Evolutionary conservation across 1,284 basidiomycete species (phyloP), one percentile per base, ranked within the genome.

Genomic region (Pyrrhoderma lamaoense): DNA sequence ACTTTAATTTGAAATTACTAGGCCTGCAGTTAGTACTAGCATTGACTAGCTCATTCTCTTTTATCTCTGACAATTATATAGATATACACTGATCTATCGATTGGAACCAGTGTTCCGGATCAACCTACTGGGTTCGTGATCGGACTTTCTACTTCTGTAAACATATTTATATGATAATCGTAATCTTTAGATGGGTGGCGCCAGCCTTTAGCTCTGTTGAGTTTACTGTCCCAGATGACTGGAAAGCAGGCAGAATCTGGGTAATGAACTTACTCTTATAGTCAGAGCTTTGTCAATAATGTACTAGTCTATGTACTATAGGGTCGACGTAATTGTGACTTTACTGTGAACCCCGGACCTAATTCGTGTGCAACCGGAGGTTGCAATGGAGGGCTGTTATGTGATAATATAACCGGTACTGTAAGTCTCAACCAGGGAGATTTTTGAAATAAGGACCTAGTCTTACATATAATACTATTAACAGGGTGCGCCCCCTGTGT

Each of bases 401-500:
- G 70, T 70, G 58, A 53, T 39, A 31, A 45, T 23, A 7, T 43
- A 14, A 53, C 52, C 14, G 52, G 52, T 3, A 53, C 52, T n/a
- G 52, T 53, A 36, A 34, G 46, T 16, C 46, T 73, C 72, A 42
- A n/a, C n/a, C n/a, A n/a, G n/a, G n/a, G n/a, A n/a, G n/a, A n/a
- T n/a, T n/a, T n/a, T n/a, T n/a, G n/a, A n/a, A n/a, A n/a, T n/a
- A n/a, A n/a, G n/a, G n/a, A n/a, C n/a, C n/a, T n/a, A n/a, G 74
- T 42, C 65, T 77, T 4, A 37, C 76, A 73, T 52, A 68, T 70
- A 57, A 27, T 18, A 19, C 13, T 31, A 37, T 34, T 49, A 50
- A 13, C 35, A 67, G 74, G 77, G 80, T 55, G 74, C 80, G 5
- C 78, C 80, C 25, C 81, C 81, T 48, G 79, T 75, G 3, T 72